These are phyloP conservation scores for Pseudocercospora vitis DNA, from an alignment of 2,329 filamentous ascomycete species.

Conservation along the genomic window DNA sequence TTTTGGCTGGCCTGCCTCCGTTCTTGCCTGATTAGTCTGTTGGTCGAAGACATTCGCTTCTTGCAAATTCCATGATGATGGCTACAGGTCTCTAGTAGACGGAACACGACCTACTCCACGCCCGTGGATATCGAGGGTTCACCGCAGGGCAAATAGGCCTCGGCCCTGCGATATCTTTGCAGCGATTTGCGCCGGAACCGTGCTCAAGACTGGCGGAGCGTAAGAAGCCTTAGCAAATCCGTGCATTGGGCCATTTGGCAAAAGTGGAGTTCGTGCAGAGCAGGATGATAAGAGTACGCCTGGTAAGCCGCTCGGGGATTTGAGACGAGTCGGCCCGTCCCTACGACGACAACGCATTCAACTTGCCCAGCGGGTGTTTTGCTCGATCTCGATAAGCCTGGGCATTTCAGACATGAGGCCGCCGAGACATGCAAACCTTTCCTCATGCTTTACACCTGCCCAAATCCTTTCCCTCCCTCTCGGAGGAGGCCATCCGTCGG, in stretches of 20 bases:
- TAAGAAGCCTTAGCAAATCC: background rate
- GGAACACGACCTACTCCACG: background rate
- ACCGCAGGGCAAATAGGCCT: constrained; percentile 5
- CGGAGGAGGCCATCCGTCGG: background rate
- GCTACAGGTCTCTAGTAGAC: background rate
- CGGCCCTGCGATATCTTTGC: background rate
- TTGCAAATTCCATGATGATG: background rate
- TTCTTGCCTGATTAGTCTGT: background rate
- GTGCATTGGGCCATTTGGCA: constrained; percentile 5
- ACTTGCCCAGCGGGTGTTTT: background rate
- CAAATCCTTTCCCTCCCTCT: constrained; percentile 1
- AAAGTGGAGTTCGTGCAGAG: background rate
- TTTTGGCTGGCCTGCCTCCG: background rate
- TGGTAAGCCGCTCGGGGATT: constrained; percentile 3
- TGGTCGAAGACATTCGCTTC: background rate
- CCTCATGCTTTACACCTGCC: background rate
- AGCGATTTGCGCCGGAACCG: background rate
- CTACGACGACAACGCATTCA: background rate
- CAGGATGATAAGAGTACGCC: background rate
- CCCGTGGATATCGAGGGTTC: background rate
- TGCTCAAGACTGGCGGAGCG: constrained; percentile 3
- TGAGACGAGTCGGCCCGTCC: background rate
- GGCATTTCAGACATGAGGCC: background rate
- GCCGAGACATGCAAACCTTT: background rate
- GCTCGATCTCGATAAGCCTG: background rate